These are phyloP conservation scores for Buddleja alternifolia DNA, from an alignment of 257 asterid species.

Conservation along the genomic window DNA sequence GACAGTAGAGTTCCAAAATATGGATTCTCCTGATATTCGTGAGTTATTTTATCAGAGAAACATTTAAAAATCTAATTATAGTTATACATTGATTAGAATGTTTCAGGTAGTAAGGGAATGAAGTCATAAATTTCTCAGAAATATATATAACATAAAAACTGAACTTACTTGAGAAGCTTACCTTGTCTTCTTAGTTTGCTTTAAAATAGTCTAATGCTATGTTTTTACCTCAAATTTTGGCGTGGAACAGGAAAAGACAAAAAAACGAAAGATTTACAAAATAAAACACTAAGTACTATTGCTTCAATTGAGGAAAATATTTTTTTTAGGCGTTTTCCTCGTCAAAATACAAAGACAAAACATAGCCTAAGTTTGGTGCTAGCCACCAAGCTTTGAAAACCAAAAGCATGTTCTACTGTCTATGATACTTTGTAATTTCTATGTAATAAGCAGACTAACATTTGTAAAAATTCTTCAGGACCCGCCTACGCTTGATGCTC, in stretches of 20 bases:
- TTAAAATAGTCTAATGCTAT: not conserved
- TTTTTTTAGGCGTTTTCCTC: no score
- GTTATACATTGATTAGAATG: no score
- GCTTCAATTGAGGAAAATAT: no score
- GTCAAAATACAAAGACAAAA: no score
- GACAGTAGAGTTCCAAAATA: not conserved
- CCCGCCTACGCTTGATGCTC: conserved; percentile 76
- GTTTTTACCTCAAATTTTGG: no score
- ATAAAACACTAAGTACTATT: no score
- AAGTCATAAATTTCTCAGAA: not conserved
- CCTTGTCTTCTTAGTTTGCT: not conserved
- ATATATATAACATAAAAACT: no score
- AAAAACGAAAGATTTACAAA: no score
- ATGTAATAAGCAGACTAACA: conserved; percentile 25
- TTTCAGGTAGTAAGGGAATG: not conserved
- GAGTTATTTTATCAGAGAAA: not conserved
- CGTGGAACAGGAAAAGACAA: no score
- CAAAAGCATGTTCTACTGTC: not conserved
- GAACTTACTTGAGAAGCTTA: not conserved
- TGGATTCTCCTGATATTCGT: not conserved
- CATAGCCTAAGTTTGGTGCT: not conserved
- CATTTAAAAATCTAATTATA: no score
- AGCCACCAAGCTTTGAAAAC: not conserved
- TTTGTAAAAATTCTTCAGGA: conserved; percentile 44
- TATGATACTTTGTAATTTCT: not conserved